Evolutionary conservation across 441 rosid genomes (phyloP), one percentile per base, ranked within the genome.

Genomic region (Metrosideros polymorpha): DNA sequence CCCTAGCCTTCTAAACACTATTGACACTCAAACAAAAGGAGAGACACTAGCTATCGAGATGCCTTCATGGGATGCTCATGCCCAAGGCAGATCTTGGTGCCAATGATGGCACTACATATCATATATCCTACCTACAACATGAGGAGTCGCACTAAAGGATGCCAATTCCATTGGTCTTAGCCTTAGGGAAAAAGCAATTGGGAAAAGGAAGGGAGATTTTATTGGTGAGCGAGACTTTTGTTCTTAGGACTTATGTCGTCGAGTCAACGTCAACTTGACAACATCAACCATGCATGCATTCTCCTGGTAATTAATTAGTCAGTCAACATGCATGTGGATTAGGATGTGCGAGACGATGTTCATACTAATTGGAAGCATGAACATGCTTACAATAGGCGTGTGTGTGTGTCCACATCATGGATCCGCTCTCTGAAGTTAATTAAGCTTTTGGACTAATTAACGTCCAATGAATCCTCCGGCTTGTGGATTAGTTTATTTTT

Each of bases 81-180:
- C 47, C 79, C 79, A 84, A 53, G 86, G 50, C 19, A 83, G 84
- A 87, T 90, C 87, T 89, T 84, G 86, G 54, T 86, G 86, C 84
- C 87, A 89, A 90, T 91, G 83, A 91, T 90, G 63, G 53, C 88
- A 24, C 84, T 82, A 75, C 61, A 84, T 89, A 35, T 71, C 79
- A 71, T 90, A 88, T 89, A 87, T 75, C 84, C 89, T 85, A 86
- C 87, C 45, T 82, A 89, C 61, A 75, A 91, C 90, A 92, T 89
- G 88, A 90, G 88, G 91, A 89, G 92, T 91, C 89, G 84, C 32
- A 86, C 85, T 59, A 85, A 92, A 91, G 92, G 87, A 52, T 91
- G 51, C 87, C 86, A 83, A 59, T 90, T 88, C 86, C 55, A 88
- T 91, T 86, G 87, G 90, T 87, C 90, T 83, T 84, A 42, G 83